phyloP scores from a whole-genome alignment of 2,329 filamentous ascomycete species.

The Colletotrichum horii region DNA sequence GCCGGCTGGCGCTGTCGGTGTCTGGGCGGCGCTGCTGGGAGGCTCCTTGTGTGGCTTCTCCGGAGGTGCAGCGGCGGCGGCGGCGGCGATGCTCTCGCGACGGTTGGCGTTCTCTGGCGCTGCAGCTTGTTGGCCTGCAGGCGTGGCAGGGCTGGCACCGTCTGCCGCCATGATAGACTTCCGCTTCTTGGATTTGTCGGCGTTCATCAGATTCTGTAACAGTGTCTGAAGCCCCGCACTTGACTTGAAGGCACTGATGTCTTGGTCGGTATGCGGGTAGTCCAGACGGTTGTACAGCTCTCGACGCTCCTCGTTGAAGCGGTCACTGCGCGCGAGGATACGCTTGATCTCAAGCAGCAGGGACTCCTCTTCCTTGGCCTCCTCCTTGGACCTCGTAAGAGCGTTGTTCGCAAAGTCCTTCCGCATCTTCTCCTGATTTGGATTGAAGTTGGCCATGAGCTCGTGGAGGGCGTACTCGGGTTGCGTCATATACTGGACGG shows the following conservation, averaged over 20 bases:
- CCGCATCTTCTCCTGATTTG: conserved; percentile 76
- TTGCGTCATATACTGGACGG: conserved; percentile 84
- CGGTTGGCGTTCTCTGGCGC: conserved; percentile 38
- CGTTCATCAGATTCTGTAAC: conserved; percentile 80
- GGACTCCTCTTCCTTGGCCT: conserved; percentile 90
- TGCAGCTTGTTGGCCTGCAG: conserved; percentile 33
- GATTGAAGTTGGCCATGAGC: conserved; percentile 85
- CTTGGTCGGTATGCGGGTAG: conserved; percentile 73
- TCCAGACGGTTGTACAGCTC: conserved; percentile 89
- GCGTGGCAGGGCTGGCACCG: conserved; percentile 50
- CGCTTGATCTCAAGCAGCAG: conserved; percentile 89
- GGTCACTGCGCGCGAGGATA: conserved; percentile 85
- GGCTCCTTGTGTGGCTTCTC: conserved; percentile 46
- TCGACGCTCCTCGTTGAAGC: conserved; percentile 84
- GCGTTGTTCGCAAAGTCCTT: conserved; percentile 86
- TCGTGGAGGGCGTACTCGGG: conserved; percentile 85
- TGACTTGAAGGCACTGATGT: conserved; percentile 79
- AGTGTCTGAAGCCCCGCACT: conserved; percentile 81
- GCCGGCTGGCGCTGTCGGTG: conserved; percentile 40
- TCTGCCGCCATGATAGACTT: conserved; percentile 72
- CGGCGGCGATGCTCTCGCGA: conserved; percentile 59
- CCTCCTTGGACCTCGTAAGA: conserved; percentile 80
- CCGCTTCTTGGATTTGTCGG: conserved; percentile 89
- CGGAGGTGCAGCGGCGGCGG: conserved; percentile 27
- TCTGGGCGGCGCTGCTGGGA: conserved; percentile 43